Conservation (phyloP, 352 stramenopile species). For the Phytopythium montanum region DNA sequence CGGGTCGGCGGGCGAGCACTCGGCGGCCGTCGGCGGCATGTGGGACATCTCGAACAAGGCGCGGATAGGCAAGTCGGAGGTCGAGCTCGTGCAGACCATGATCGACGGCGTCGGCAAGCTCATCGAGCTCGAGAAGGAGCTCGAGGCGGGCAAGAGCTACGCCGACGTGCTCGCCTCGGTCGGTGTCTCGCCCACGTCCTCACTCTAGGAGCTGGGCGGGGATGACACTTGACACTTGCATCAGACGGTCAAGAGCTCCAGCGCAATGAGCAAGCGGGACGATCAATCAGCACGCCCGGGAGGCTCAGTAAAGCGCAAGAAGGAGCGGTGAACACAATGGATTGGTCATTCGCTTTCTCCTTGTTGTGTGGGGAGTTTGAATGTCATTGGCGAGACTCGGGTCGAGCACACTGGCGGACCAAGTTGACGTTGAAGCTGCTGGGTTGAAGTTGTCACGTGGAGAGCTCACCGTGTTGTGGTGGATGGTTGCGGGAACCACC, state of each 20-base stretch:
- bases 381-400: too few species aligned
- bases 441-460: too few species aligned
- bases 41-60: constrained; percentile 95
- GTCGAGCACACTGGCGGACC: too few species aligned
- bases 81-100: constrained; percentile 95
- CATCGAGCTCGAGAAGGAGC: constrained; percentile 90
- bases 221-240: not conserved
- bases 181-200: constrained; percentile 29
- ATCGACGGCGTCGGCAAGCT: constrained; percentile 92
- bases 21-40: constrained; percentile 73
- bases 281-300: not conserved
- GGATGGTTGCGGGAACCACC: too few species aligned
- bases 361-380: not conserved
- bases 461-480: too few species aligned
- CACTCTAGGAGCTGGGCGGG: constrained; percentile 13
- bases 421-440: too few species aligned
- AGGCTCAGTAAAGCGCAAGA: not conserved
- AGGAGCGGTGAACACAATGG: not conserved
- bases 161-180: constrained; percentile 54
- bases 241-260: not conserved
- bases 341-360: not conserved
- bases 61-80: constrained; percentile 91
- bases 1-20: constrained; percentile 82
- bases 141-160: constrained; percentile 67
- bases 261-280: not conserved